These are phyloP conservation scores for Penicillium odoratum DNA, from an alignment of 495 filamentous ascomycete species.

Conservation along the genomic window DNA sequence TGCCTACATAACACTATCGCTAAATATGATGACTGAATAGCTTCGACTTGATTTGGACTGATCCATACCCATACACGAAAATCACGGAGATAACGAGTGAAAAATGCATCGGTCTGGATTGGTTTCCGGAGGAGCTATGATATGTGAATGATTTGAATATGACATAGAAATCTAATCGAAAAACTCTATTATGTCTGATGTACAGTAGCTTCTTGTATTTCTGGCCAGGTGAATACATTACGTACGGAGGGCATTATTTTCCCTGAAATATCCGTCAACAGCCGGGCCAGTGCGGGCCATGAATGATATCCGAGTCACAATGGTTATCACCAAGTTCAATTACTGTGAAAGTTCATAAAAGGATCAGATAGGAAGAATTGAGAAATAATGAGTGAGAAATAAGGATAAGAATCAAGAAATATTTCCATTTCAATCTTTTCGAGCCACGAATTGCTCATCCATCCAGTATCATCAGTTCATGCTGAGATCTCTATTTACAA, in stretches of 20 bases:
- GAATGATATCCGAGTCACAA: not conserved
- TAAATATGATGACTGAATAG: slow-evolving; percentile 17
- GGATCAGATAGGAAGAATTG: too few species aligned
- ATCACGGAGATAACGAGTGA: slow-evolving; percentile 36
- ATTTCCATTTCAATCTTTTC: not conserved
- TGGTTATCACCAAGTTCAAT: not conserved
- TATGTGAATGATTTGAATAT: too few species aligned
- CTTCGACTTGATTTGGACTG: slow-evolving; percentile 46
- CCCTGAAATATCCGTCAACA: not conserved
- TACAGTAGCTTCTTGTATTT: not conserved
- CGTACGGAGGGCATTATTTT: not conserved
- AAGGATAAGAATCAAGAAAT: too few species aligned
- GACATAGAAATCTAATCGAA: too few species aligned
- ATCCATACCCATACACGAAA: slow-evolving; percentile 35
- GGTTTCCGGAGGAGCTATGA: not conserved
- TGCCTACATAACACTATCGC: not conserved
- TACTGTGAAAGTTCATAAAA: too few species aligned
- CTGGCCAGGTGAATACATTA: too few species aligned
- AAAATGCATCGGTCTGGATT: slow-evolving; percentile 33
- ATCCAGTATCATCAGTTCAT: slow-evolving; percentile 12
- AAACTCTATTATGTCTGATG: too few species aligned
- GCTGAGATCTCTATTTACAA: slow-evolving; percentile 10
- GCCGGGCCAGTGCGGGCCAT: not conserved
- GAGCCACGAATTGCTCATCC: not conserved
- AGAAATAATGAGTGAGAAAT: not conserved